These are phyloP conservation scores for Malus hybrid DNA, from an alignment of 331 rosid genomes.

Conservation along the genomic window DNA sequence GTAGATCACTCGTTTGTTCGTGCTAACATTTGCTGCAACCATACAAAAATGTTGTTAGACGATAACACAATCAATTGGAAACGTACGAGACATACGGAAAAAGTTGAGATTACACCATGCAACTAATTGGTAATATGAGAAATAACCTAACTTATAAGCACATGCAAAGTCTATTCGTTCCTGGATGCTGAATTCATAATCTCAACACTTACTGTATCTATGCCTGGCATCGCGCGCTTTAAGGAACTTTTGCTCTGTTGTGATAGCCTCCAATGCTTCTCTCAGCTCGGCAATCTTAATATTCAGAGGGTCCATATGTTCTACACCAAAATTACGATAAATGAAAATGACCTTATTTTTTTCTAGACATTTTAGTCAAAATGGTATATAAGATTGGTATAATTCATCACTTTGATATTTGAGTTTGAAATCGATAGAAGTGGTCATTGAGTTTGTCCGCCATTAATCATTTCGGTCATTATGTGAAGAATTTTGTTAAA, in stretches of 20 bases:
- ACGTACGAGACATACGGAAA: no score
- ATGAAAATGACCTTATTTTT: background rate
- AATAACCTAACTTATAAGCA: no score
- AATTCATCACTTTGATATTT: no score
- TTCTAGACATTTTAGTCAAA: no score
- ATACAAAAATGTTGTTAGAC: background rate
- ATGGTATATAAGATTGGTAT: no score
- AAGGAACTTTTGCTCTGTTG: conserved; percentile 81
- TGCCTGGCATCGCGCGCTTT: conserved; percentile 86
- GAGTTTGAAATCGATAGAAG: no score
- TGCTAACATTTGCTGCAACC: conserved; percentile 74
- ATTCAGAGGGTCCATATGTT: conserved; percentile 91
- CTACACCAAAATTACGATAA: conserved; percentile 33
- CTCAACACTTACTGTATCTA: conserved; percentile 63
- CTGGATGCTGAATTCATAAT: no score
- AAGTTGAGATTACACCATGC: no score
- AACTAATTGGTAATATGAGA: rapidly evolving
- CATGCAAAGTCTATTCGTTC: no score
- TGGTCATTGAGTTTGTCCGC: no score
- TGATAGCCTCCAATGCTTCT: conserved; percentile 89
- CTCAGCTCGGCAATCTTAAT: conserved; percentile 95
- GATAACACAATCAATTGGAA: background rate
- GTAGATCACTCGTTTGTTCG: conserved; percentile 61
- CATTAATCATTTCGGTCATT: no score
- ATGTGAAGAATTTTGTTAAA: no score